Base-by-base conservation (phyloP, 2,329 filamentous ascomycete genomes). In the Trichoderma koningii region DNA sequence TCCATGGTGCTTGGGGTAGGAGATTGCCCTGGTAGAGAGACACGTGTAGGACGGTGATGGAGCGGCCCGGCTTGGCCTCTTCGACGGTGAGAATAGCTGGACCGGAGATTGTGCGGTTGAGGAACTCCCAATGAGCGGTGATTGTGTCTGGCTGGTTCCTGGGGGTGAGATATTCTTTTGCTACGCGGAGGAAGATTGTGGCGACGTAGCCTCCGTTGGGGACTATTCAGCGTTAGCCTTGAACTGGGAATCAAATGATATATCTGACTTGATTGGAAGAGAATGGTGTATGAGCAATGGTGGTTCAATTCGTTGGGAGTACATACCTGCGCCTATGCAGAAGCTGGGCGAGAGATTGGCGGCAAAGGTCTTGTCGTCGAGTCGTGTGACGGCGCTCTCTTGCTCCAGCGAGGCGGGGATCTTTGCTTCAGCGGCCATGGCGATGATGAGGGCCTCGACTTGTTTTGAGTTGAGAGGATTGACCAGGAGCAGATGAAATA, bases 141-240 rank as follows among this genome's bases (percentile, higher is more conserved):
- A 81, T 67, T 2, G 78, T 74, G 67, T 81, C 75, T 0, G 75
- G 72, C 48, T 81, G 79, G 19, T 71, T 68, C 2, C 71, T 71
- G 1, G 70, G 57, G 17, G 68, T 55, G 17, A 81, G 73, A 64
- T 81, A 77, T 3, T 68, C 65, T 14, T 68, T 71, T 7, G 76
- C 76, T 3, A 74, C 76, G 3, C 72, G 69, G 45, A 81, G 70
- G 55, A 83, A 74, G 55, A 77, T 73, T 17, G 76, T 74, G 5
- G 79, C 76, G 1, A 81, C 75, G 64, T 81, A 83, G 47, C 81
- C 80, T 66, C 81, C 80, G 64, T 83, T 80, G 2, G 80, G 80
- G 15, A 82, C 77, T 78, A 66, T 2, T 56, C 10, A 9, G n/a
- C n/a, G 12, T 56, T 21, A 53, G n/a, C 17, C 34, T 38, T 38